Base-by-base conservation (phyloP, 2,329 filamentous ascomycete species). In the Mycosphaerella arachidis region DNA sequence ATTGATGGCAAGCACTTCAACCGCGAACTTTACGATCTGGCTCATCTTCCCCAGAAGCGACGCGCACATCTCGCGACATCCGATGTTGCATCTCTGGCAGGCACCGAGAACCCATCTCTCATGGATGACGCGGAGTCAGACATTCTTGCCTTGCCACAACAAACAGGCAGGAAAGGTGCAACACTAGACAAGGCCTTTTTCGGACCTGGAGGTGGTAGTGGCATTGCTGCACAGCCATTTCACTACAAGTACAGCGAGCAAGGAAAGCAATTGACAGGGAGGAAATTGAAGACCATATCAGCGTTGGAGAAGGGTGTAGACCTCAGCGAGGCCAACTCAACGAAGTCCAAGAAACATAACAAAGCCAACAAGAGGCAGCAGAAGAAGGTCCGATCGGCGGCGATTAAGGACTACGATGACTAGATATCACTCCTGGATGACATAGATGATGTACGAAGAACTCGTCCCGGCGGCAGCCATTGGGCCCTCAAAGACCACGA, bases 111-210 rank as follows among this genome's bases (percentile, higher is more conserved):
- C 40, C 67, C 73, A 1, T 75, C 73, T 12, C 67, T 79, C 6
- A 75, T 77, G 70, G 75, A 78, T n/a, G 78, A 80, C 13, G 45
- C 59, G 8, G 35, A 64, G 48, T 77, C 81, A 0, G 85, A 87
- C 61, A 72, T 84, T 33, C 61, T 83, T 8, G 63, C 74, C 0
- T 56, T 75, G 10, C 66, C 69, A 12, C 67, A 72, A 12, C 66
- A 73, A 4, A 80, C 84, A 50, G 91, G 92, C 0, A 75, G 83
- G 33, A 96, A 96, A 73, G 90, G 91, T 0, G 80, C 85, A 65
- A 84, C 83, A 58, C 80, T 99, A 20, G 94, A 99, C 77, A 90
- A 88, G 71, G 84, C 85, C n/a, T 99, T 97, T 81, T 99, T 99
- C 72, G 87, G 83, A 6, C 78, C 85, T 2, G 83, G 81, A 1